Base-by-base conservation (phyloP, 345 rosid genomes). In the Rhizophora mangle region DNA sequence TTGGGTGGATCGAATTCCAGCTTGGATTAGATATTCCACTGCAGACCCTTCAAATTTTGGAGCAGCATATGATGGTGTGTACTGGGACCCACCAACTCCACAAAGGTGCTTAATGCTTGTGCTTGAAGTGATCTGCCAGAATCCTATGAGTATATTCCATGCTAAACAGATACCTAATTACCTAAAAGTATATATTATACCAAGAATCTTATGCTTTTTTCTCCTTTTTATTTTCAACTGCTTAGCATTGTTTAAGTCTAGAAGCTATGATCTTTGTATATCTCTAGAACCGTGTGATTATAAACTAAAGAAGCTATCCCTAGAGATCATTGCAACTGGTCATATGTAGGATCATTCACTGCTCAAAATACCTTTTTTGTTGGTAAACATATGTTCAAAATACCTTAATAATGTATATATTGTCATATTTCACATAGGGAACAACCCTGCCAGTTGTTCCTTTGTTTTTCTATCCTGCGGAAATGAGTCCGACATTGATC, bases 21-120 rank as follows among this genome's bases (percentile, higher is more conserved):
- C 92, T 63, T 89, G 92, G 96, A 82, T 89, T 58, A 87, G 71
- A 68, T 89, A 87, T 78, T 90, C 96, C n/a, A 86, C 78, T 62
- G 82, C 73, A 61, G 96, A 89, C 53, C 79, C 88, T 52, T 30
- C 84, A 68, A 73, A 43, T 36, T 89, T 89, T 74, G 96, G 80
- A 62, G 96, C 88, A 64, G 83, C 96, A 30, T 89, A 87, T 82
- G 96, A 89, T 75, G 96, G 92, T 67, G 76, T 89, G 43, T 80
- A 83, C 69, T 89, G 96, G 96, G 92, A 87, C 22, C 96, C 90
- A 11, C 87, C 92, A 11, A 57, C 83, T 70, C 64, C 85, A 21
- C 89, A 87, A 74, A 89, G 96, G 92, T 89, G 77, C 63, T 7
- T 20, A n/a, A 22, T 54, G 15, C 56, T 65, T 61, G 11, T 9